These are phyloP conservation scores for Onygenales sp. DNA, from an alignment of 2,329 filamentous ascomycete species.

Conservation along the genomic window DNA sequence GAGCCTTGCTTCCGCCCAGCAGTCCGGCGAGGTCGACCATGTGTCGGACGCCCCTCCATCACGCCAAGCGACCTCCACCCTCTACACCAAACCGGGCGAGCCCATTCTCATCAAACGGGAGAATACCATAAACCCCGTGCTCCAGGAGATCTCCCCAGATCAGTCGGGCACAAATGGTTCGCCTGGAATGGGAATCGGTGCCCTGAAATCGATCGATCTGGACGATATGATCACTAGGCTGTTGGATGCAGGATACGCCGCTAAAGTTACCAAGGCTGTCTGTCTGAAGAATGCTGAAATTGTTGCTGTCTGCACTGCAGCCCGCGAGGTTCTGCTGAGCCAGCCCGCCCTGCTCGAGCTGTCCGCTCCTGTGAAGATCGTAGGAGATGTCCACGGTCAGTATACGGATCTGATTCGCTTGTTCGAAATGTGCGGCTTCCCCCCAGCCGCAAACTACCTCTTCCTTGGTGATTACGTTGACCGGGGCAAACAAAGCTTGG, in stretches of 20 bases:
- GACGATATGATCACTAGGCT: constrained; percentile 96
- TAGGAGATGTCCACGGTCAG: constrained; percentile 92
- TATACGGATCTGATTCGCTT: constrained; percentile 93
- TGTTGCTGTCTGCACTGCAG: constrained; percentile 80
- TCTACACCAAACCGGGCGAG: constrained; percentile 64
- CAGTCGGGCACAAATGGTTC: constrained; percentile 36
- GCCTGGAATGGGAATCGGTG: constrained; percentile 68
- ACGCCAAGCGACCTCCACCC: constrained; percentile 49
- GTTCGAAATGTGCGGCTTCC: constrained; percentile 98
- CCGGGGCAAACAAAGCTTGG: constrained; percentile 87
- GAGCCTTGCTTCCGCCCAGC: constrained; percentile 70
- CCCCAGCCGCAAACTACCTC: constrained; percentile 81
- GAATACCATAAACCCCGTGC: constrained; percentile 57
- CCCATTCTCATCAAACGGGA: constrained; percentile 83
- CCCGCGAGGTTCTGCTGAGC: constrained; percentile 77
- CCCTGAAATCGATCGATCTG: constrained; percentile 84
- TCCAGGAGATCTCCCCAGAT: constrained; percentile 35
- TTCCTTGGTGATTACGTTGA: constrained; percentile 97
- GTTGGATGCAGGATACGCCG: constrained; percentile 87
- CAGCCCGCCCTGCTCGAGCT: constrained; percentile 89
- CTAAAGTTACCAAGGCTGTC: constrained; percentile 95
- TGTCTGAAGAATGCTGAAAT: constrained; percentile 98
- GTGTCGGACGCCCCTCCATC: constrained; percentile 85
- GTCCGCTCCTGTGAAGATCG: constrained; percentile 92
- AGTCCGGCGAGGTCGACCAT: constrained; percentile 82